These are phyloP conservation scores for Agarophyton chilense DNA, from an alignment of 23 red algal genomes.

Conservation along the genomic window DNA sequence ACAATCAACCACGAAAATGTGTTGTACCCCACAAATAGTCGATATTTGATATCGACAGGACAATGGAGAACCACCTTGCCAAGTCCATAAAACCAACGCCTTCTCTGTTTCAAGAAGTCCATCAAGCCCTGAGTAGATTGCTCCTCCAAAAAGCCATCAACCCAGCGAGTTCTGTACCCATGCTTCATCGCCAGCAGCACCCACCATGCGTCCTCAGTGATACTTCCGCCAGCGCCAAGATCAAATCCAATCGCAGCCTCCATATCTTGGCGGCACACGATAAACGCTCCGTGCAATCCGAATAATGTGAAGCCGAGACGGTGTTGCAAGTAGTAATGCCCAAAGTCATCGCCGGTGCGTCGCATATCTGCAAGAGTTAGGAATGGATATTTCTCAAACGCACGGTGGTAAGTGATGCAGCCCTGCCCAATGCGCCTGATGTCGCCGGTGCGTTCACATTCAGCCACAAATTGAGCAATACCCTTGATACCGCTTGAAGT, in stretches of 20 bases:
- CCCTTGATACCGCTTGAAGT: constrained; percentile 49
- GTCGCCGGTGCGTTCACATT: constrained; percentile 22
- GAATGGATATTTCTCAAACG: constrained; percentile 34
- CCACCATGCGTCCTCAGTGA: constrained; percentile 66
- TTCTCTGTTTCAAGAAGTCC: constrained; percentile 55
- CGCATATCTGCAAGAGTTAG: constrained; percentile 50
- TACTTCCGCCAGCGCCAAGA: constrained; percentile 32
- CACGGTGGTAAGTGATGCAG: constrained; percentile 32
- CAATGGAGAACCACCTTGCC: constrained; percentile 37
- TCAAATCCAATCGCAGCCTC: constrained; percentile 52
- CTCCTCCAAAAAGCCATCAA: constrained; percentile 34
- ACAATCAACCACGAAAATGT: constrained; percentile 40
- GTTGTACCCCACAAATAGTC: constrained; percentile 15
- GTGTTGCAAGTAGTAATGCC: constrained; percentile 39
- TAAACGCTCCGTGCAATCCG: constrained; percentile 51
- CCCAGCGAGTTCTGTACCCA: constrained; percentile 42
- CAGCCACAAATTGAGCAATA: constrained; percentile 34
- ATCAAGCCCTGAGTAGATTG: constrained; percentile 38
- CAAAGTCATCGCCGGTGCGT: constrained; percentile 55
- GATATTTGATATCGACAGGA: constrained; percentile 8
- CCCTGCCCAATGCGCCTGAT: constrained; percentile 47
- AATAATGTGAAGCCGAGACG: constrained; percentile 36
- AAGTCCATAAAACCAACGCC: constrained; percentile 51
- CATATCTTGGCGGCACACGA: constrained; percentile 42
- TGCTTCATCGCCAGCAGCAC: constrained; percentile 41